Conservation (phyloP, 1,284 basidiomycete genomes). For the Chondrostereum purpureum region DNA sequence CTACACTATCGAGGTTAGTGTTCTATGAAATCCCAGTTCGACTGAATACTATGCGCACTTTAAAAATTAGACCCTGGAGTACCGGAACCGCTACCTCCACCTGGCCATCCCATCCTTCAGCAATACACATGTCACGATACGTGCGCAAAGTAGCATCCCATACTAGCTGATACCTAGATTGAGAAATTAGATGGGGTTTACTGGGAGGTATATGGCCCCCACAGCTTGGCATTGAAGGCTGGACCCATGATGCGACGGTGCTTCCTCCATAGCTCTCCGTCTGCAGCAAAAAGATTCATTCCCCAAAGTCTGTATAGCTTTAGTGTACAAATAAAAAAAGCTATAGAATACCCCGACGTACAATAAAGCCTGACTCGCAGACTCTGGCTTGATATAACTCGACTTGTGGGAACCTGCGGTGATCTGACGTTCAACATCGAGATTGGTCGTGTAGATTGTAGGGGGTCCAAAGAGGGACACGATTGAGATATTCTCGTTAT, state of each 20-base stretch:
- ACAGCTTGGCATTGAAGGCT: slow-evolving; percentile 44
- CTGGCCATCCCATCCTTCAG: slow-evolving; percentile 36
- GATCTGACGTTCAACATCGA: slow-evolving; percentile 43
- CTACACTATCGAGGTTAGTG: slow-evolving; percentile 20
- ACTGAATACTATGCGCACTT: too few species aligned
- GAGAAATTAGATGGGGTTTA: slow-evolving; percentile 3
- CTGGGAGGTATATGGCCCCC: not conserved
- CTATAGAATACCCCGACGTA: too few species aligned
- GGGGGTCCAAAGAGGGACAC: slow-evolving; percentile 34
- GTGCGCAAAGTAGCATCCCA: slow-evolving; percentile 35
- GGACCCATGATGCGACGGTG: slow-evolving; percentile 43
- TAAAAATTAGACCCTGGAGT: slow-evolving; percentile 37
- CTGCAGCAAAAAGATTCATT: slow-evolving; percentile 36
- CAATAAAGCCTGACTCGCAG: slow-evolving; percentile 25
- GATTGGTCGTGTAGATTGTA: slow-evolving; percentile 37
- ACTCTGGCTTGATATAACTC: slow-evolving; percentile 35
- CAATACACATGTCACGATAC: slow-evolving; percentile 38
- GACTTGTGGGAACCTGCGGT: slow-evolving; percentile 30
- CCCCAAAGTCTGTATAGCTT: slow-evolving; percentile 42
- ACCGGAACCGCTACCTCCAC: slow-evolving; percentile 28
- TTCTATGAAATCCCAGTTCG: too few species aligned
- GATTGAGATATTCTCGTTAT: slow-evolving; percentile 38
- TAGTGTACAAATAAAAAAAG: too few species aligned
- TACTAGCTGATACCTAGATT: slow-evolving; percentile 41
- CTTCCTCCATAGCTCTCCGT: slow-evolving; percentile 41